A percentile compares a stretch with the other conserved stretches of the same genome.
Conservation (phyloP, 2,329 filamentous ascomycete species). For the Neonectria faginata region DNA sequence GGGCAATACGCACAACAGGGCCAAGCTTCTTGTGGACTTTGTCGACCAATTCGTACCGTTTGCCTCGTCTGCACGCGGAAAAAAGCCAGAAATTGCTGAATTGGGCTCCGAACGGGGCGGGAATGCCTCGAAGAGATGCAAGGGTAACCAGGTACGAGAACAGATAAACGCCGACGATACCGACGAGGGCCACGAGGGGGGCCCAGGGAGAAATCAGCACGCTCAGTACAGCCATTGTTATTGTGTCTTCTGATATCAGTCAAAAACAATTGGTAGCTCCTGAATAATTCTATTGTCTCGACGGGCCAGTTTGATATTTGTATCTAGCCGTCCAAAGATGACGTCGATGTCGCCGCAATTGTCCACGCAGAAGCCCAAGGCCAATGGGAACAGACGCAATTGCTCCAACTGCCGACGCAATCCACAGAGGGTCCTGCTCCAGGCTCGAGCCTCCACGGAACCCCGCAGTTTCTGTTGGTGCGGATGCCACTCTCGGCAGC, state of each 20-base stretch:
- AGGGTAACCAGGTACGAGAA: slow-evolving; percentile 66
- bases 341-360: slow-evolving; percentile 7
- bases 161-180: slow-evolving; percentile 34
- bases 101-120: slow-evolving; percentile 70
- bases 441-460: slow-evolving; percentile 10
- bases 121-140: slow-evolving; percentile 64
- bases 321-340: slow-evolving; percentile 1
- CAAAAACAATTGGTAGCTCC: background rate
- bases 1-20: slow-evolving; percentile 83
- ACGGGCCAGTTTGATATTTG: slow-evolving; percentile 13
- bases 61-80: slow-evolving; percentile 71
- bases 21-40: slow-evolving; percentile 80
- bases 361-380: background rate
- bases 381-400: background rate
- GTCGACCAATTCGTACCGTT: slow-evolving; percentile 73
- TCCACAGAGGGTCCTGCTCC: slow-evolving; percentile 1
- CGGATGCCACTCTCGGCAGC: slow-evolving; percentile 18
- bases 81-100: slow-evolving; percentile 88
- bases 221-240: slow-evolving; percentile 40
- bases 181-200: slow-evolving; percentile 23
- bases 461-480: slow-evolving; percentile 16
- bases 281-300: background rate
- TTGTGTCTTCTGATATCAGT: slow-evolving; percentile 6
- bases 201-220: slow-evolving; percentile 39
- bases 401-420: slow-evolving; percentile 9